Conservation (phyloP, 2,329 filamentous ascomycete genomes). For the Scedosporium dehoogii region DNA sequence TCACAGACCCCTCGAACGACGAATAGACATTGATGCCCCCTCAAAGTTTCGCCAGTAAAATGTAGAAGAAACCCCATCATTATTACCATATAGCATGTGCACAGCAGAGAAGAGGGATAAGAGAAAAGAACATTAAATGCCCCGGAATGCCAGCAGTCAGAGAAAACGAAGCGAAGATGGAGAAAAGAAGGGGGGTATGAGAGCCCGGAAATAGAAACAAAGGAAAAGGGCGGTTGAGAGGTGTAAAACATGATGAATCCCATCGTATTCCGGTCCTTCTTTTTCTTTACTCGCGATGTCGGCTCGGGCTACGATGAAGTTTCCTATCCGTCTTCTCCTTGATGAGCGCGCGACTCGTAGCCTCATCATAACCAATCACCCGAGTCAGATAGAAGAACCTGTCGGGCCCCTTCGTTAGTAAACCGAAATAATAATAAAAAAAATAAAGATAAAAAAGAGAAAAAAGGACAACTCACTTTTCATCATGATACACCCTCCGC, state of each 20-base stretch:
- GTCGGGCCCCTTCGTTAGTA: conserved; percentile 2
- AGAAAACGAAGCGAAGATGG: no score
- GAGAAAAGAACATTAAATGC: no score
- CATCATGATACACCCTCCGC: conserved; percentile 27
- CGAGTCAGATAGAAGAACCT: conserved; percentile 42
- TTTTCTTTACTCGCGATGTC: conserved; percentile 7
- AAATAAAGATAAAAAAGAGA: not conserved
- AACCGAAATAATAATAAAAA: not conserved
- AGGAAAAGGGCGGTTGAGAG: not conserved
- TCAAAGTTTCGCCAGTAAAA: no score
- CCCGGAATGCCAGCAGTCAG: no score
- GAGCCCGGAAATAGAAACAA: not conserved
- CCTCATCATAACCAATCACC: conserved; percentile 42
- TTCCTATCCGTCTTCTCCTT: conserved; percentile 32
- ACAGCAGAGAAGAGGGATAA: no score
- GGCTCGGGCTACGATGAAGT: conserved; percentile 9
- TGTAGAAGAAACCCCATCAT: no score
- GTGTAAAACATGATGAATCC: not conserved
- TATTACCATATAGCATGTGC: no score
- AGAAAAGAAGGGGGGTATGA: no score
- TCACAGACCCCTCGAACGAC: no score
- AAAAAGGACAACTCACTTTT: not conserved
- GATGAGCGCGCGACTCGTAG: conserved; percentile 38
- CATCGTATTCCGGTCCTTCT: not conserved
- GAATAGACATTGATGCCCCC: no score